Evolutionary conservation across 164 flowering plant genomes (phyloP), one percentile per base, ranked within the genome.

Genomic region (Liriodendron chinense): DNA sequence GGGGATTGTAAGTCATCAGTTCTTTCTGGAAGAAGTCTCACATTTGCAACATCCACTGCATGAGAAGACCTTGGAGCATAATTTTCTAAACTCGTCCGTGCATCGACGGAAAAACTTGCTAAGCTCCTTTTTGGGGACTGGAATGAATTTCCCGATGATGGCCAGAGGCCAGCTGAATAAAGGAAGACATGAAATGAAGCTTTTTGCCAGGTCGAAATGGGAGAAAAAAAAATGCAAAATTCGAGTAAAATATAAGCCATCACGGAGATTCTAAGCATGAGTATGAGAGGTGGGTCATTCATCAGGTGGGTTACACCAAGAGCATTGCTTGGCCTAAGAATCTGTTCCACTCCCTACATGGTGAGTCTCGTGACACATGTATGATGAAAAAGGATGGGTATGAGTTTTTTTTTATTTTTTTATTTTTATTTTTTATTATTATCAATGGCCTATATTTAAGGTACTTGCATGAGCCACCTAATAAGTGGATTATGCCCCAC

Each of bases 161-260:
- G 99, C 99, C 47, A 96, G 93, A 10, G 99, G 99, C 98, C 99
- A 96, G 77, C 99, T 96, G 67, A 64, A 61, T 61, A 22, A 61
- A 61, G 64, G 64, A n/a, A 61, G 18, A 61, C 21, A 14, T 0
- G 23, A 61, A 61, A 61, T 61, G 64, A 7, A 18, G 23, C 61
- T 56, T 20, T 34, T 34, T 34, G 43, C 43, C 43, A 34, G 4
- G 43, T 34, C 6, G 6, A 34, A 34, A 34, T 2, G 59, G 59
- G 59, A 9, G 59, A 3, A 53, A 53, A 53, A 16, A 53, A 1
- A 10, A 7, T 7, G 12, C 2, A 10, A 34, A 53, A 3, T 53
- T 16, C 13, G 13, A 53, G 59, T 12, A 53, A 16, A 53, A 53
- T 12, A 34, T 34, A 34, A 34, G 43, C 43, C 3, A 34, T 34